Base-by-base conservation (phyloP, 208 protist genomes). In the Borovskyia barvae region DNA sequence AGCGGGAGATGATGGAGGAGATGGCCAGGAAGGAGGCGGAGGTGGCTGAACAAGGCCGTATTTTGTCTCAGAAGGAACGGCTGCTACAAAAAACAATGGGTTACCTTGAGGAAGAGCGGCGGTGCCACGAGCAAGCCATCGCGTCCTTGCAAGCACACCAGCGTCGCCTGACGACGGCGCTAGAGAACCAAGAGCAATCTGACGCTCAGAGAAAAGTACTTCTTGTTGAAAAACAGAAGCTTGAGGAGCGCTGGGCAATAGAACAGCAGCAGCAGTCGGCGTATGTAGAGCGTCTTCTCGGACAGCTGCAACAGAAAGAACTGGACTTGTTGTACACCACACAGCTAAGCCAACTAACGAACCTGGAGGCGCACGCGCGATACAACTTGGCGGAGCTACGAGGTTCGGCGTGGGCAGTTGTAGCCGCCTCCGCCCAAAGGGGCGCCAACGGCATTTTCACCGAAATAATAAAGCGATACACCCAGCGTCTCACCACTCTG, bases 11-110 rank as follows among this genome's bases (percentile, higher is more conserved):
- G 42, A 43, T 33, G 22, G 68, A 65, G 8, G 32, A n/a, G 39
- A 17, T 28, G 15, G 66, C 74, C 24, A 58, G 56, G 17, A 67
- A 66, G 39, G 82, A 92, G 82, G 48, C 41, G 41, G 72, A 82
- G 33, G 79, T 92, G 57, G 89, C 78, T 70, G n/a, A n/a, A n/a
- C n/a, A n/a, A n/a, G n/a, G n/a, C n/a, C n/a, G n/a, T n/a, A n/a
- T n/a, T n/a, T n/a, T n/a, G n/a, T n/a, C n/a, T n/a, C n/a, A n/a
- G n/a, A n/a, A n/a, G n/a, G n/a, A n/a, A n/a, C n/a, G n/a, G n/a
- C n/a, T n/a, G n/a, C n/a, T n/a, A n/a, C n/a, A n/a, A n/a, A n/a
- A n/a, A 22, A 33, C 9, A 29, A 90, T 88, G 42, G 85, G 82
- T 12, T 22, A 26, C 28, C 85, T 79, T 26, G n/a, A n/a, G n/a